Percentiles rank a stretch among this genome's conserved stretches.
Evolutionary conservation across 2,329 filamentous ascomycete genomes (phyloP).

Genomic region (Calonectria pauciramosa): DNA sequence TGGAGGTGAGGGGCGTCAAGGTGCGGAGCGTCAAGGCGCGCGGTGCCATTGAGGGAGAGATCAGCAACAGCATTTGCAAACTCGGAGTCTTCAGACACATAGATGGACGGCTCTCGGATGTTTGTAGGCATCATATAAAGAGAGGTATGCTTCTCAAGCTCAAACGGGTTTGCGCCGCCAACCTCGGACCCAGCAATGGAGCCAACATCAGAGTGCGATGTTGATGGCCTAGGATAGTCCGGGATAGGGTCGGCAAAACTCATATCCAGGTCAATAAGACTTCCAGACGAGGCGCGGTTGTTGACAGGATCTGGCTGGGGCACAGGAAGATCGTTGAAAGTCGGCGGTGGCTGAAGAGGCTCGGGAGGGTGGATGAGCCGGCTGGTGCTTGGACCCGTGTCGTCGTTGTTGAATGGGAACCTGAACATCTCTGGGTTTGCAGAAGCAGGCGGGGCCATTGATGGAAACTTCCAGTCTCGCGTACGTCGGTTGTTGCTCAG

Average conservation of each 20-base stretch:
- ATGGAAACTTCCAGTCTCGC: conserved; percentile 71
- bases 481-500: conserved; percentile 65
- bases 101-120: conserved; percentile 70
- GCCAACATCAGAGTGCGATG: conserved; percentile 70
- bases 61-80: conserved; percentile 57
- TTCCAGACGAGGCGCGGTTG: conserved; percentile 59
- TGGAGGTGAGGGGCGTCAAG: conserved; percentile 35
- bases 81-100: conserved; percentile 71
- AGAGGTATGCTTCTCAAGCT: conserved; percentile 73
- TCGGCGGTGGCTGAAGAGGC: conserved; percentile 58
- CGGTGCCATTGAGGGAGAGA: conserved; percentile 43
- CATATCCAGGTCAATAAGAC: conserved; percentile 69
- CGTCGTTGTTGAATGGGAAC: conserved; percentile 61
- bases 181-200: conserved; percentile 70
- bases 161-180: conserved; percentile 70
- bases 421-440: conserved; percentile 67
- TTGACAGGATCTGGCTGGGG: conserved; percentile 50
- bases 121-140: conserved; percentile 60
- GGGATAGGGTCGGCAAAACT: conserved; percentile 65
- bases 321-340: conserved; percentile 57
- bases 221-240: conserved; percentile 68
- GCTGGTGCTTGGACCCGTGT: conserved; percentile 44
- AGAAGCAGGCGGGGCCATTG: conserved; percentile 64
- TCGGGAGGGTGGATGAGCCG: conserved; percentile 68
- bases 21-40: conserved; percentile 35